Evolutionary conservation across 164 flowering plant genomes (phyloP).

Genomic region (Echeveria elegans): DNA sequence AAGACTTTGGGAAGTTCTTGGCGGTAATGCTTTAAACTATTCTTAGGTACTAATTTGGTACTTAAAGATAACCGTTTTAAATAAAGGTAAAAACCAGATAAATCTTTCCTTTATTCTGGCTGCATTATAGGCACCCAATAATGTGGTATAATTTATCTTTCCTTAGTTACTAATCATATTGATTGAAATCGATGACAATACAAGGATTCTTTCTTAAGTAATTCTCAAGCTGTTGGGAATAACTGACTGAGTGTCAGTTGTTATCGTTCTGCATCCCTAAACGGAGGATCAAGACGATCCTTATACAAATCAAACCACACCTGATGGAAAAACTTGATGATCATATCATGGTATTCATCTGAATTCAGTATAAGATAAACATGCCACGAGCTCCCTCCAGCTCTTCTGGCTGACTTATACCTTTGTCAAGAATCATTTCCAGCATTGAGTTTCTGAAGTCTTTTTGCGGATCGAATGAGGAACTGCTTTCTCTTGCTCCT

Average conservation of each 20-base stretch:
- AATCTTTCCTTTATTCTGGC: too few species aligned
- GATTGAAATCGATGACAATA: not conserved
- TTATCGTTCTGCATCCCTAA: conserved; percentile 3
- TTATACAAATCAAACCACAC: conserved; percentile 60
- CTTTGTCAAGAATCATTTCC: conserved; percentile 72
- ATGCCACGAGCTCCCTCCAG: conserved; percentile 79
- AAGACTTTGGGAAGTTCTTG: too few species aligned
- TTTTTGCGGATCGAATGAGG: conserved; percentile 50
- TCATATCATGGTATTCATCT: conserved; percentile 67
- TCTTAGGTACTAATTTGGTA: too few species aligned
- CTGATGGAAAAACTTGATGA: conserved; percentile 66
- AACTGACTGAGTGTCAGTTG: not conserved
- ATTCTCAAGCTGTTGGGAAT: not conserved
- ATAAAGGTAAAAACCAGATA: too few species aligned
- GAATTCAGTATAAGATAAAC: conserved; percentile 70
- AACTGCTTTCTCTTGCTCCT: conserved; percentile 13
- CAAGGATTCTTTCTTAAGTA: not conserved
- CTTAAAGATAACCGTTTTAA: too few species aligned
- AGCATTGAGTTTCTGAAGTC: conserved; percentile 88
- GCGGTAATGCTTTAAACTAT: too few species aligned
- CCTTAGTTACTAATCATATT: not conserved
- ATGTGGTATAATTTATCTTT: too few species aligned
- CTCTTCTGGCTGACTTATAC: conserved; percentile 44
- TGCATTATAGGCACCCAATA: too few species aligned
- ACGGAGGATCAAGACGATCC: conserved; percentile 11